phyloP scores from a whole-genome alignment of 1,284 basidiomycete genomes.

The Puccinia coronata region DNA sequence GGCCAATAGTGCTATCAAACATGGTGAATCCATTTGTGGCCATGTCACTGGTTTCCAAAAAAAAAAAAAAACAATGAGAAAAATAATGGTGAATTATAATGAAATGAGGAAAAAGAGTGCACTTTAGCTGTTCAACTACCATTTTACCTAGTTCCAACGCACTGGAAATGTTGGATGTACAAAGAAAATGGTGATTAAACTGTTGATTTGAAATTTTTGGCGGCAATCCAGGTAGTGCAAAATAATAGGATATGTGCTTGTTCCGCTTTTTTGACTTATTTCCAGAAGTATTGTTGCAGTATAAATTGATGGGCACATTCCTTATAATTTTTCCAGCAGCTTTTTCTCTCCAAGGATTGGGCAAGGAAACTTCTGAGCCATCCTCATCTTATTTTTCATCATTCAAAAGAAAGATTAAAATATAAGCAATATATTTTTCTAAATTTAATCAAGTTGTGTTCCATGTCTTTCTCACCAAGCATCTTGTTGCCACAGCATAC shows the following conservation, averaged over 20 bases:
- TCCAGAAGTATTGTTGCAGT: background rate
- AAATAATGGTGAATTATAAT: background rate
- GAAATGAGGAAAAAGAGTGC: background rate
- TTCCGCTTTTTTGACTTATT: too few relatives aligned
- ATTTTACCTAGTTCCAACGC: background rate
- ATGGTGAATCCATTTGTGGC: background rate
- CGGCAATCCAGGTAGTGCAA: background rate
- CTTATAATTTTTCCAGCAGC: background rate
- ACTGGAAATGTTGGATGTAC: background rate
- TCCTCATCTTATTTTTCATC: background rate
- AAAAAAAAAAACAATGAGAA: too few relatives aligned
- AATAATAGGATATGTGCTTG: too few relatives aligned
- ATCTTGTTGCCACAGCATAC: background rate
- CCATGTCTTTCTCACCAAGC: background rate
- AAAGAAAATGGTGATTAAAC: too few relatives aligned
- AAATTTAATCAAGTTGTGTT: background rate
- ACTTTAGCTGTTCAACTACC: constrained; percentile 1
- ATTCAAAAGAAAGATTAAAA: background rate
- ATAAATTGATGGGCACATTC: background rate
- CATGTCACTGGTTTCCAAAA: background rate
- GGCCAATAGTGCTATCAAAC: background rate
- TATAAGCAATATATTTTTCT: background rate
- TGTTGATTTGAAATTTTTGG: too few relatives aligned
- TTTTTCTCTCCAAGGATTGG: background rate
- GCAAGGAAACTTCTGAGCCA: background rate